These are phyloP conservation scores for Lecanicillium sp. DNA, from an alignment of 2,329 filamentous ascomycete genomes.

Conservation along the genomic window DNA sequence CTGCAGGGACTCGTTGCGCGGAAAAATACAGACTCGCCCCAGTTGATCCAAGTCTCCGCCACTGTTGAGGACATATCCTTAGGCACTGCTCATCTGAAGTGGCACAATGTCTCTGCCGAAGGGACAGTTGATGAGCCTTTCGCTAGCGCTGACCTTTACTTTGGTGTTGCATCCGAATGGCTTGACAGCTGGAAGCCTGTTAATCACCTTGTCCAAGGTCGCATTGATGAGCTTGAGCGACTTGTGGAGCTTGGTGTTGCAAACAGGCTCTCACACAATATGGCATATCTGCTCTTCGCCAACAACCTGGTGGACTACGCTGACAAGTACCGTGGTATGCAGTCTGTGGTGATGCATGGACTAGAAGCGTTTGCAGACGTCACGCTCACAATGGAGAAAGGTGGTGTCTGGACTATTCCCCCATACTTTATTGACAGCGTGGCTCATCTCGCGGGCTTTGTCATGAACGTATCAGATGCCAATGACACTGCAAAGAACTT, in stretches of 20 bases:
- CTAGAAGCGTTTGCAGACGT: constrained; percentile 14
- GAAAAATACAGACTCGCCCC: constrained; percentile 18
- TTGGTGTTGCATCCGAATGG: constrained; percentile 43
- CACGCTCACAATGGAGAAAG: constrained; percentile 34
- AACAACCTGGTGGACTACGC: constrained; percentile 48
- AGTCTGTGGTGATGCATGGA: constrained; percentile 43
- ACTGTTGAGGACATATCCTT: constrained; percentile 33
- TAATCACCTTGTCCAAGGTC: constrained; percentile 57
- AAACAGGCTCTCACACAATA: constrained; percentile 13
- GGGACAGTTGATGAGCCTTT: constrained; percentile 9
- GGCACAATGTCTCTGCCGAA: constrained; percentile 11
- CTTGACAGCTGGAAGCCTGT: constrained; percentile 45
- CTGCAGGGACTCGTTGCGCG: constrained; percentile 36
- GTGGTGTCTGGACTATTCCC: constrained; percentile 37
- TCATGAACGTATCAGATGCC: constrained; percentile 47
- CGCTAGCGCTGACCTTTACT: constrained; percentile 22
- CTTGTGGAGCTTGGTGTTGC: constrained; percentile 13
- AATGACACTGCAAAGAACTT: constrained; percentile 45
- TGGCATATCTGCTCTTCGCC: constrained; percentile 56
- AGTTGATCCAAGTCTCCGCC: constrained; percentile 22
- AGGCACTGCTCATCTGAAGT: constrained; percentile 32
- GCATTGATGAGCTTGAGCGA: constrained; percentile 44
- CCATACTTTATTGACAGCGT: constrained; percentile 50
- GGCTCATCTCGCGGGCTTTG: constrained; percentile 49
- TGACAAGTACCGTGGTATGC: constrained; percentile 45